These are phyloP conservation scores for Lotus japonicus DNA, from an alignment of 306 rosid species.

Conservation along the genomic window DNA sequence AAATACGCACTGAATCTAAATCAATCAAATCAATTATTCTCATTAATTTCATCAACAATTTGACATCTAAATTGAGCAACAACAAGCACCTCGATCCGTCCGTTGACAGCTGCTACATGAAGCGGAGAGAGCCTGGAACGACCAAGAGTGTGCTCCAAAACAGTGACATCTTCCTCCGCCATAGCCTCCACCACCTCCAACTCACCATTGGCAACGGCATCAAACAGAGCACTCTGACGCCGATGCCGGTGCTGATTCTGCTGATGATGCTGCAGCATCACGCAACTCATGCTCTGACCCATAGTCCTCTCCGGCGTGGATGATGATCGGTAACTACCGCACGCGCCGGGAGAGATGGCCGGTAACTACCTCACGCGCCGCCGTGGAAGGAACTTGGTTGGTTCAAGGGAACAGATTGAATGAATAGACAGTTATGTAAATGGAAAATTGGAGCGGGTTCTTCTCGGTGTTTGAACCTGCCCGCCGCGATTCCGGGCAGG, in stretches of 20 bases:
- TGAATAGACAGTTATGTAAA: constrained; percentile 1
- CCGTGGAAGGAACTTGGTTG: constrained; percentile 15
- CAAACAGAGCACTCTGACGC: constrained; percentile 35
- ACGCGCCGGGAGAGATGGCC: constrained; percentile 4
- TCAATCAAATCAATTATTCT: too few relatives aligned
- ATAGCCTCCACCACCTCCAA: constrained; percentile 41
- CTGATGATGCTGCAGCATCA: constrained; percentile 16
- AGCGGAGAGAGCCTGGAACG: constrained; percentile 45
- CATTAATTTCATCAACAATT: too few relatives aligned
- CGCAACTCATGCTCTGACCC: constrained; percentile 84
- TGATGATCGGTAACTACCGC: not conserved
- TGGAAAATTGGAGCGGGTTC: not conserved
- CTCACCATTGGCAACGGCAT: constrained; percentile 60
- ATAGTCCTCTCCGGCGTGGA: constrained; percentile 30
- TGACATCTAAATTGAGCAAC: not conserved
- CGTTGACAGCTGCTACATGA: constrained; percentile 75
- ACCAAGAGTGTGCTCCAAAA: constrained; percentile 40
- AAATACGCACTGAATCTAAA: too few relatives aligned
- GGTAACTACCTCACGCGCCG: constrained; percentile 33
- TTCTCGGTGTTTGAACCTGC: constrained; percentile 49
- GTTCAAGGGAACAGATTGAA: not conserved
- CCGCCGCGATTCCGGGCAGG: constrained; percentile 57
- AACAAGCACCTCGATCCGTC: constrained; percentile 67
- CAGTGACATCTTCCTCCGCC: constrained; percentile 36
- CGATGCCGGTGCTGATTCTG: constrained; percentile 5